Percentiles rank a stretch among this genome's conserved stretches.
Conservation (phyloP, 2,329 filamentous ascomycete species). For the Ophiostoma montium region DNA sequence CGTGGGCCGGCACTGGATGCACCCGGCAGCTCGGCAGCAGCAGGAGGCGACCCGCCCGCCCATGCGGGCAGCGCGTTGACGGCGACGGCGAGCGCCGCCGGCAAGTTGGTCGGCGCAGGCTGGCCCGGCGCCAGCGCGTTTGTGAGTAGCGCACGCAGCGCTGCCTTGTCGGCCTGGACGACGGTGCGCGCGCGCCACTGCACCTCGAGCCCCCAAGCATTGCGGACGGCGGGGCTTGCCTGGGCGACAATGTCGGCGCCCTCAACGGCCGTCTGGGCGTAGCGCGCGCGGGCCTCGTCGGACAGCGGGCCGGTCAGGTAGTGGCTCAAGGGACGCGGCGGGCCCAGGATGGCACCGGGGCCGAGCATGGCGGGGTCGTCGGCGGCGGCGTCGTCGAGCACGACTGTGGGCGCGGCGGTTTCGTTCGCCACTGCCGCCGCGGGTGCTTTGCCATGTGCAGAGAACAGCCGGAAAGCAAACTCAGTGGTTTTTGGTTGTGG, state of each 20-base stretch:
- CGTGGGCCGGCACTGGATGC: conserved; percentile 8
- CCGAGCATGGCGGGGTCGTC: conserved; percentile 18
- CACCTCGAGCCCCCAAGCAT: conserved; percentile 43
- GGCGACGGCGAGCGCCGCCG: background rate
- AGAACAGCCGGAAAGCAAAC: conserved; percentile 13
- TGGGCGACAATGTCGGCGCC: conserved; percentile 33
- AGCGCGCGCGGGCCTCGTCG: conserved; percentile 24
- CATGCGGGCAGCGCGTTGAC: conserved; percentile 9
- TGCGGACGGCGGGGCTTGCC: conserved; percentile 23
- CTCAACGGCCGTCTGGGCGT: conserved; percentile 33
- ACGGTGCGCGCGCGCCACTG: conserved; percentile 41
- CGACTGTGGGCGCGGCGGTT: conserved; percentile 25
- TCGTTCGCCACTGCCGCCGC: background rate
- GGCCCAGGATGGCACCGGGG: conserved; percentile 25
- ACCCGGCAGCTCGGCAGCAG: background rate
- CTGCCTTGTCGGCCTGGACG: conserved; percentile 19
- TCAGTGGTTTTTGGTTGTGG: background rate
- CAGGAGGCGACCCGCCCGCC: conserved; percentile 2
- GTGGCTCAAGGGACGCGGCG: conserved; percentile 29
- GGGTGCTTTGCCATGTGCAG: background rate
- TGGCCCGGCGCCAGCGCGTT: conserved; percentile 6
- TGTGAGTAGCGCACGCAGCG: conserved; percentile 10
- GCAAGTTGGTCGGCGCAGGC: background rate
- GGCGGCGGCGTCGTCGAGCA: conserved; percentile 30
- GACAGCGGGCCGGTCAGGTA: conserved; percentile 32